A percentile compares a stretch with the other conserved stretches of the same genome.
Evolutionary conservation across 2,329 filamentous ascomycete genomes (phyloP).

Genomic region (Alternaria metachromatica): DNA sequence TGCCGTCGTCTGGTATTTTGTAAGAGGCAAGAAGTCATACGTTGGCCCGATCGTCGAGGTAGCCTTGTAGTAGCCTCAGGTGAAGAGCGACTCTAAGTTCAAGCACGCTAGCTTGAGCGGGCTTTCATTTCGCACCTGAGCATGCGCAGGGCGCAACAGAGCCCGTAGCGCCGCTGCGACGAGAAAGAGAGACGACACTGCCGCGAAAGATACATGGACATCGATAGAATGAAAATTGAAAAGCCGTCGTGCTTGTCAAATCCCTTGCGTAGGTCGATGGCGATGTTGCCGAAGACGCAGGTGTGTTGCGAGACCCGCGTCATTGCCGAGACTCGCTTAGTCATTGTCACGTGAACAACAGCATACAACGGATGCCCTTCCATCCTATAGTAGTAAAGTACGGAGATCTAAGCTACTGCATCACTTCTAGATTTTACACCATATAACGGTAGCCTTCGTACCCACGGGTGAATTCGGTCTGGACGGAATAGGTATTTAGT

Average conservation of each 20-base stretch:
- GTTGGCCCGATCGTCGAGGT: slow-evolving; percentile 23
- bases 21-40: slow-evolving; percentile 23
- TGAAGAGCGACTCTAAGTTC: not conserved
- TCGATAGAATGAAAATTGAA: not conserved
- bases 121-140: not conserved
- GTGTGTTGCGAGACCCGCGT: not conserved
- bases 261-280: not conserved
- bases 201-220: not conserved
- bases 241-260: not conserved
- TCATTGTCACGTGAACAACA: no score
- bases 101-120: not conserved
- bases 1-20: slow-evolving; percentile 13
- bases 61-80: not conserved
- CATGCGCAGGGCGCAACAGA: not conserved
- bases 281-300: not conserved
- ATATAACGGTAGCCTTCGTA: no score
- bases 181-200: not conserved
- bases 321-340: not conserved
- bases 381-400: no score
- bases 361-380: no score
- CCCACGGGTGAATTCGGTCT: no score
- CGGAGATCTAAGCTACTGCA: no score
- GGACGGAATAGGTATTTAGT: no score
- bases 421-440: no score
- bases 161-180: not conserved